A percentile compares a stretch with the other conserved stretches of the same genome.
Evolutionary conservation across 192 early-diverging fungal species (phyloP).

Genomic region (Mortierella antarctica): DNA sequence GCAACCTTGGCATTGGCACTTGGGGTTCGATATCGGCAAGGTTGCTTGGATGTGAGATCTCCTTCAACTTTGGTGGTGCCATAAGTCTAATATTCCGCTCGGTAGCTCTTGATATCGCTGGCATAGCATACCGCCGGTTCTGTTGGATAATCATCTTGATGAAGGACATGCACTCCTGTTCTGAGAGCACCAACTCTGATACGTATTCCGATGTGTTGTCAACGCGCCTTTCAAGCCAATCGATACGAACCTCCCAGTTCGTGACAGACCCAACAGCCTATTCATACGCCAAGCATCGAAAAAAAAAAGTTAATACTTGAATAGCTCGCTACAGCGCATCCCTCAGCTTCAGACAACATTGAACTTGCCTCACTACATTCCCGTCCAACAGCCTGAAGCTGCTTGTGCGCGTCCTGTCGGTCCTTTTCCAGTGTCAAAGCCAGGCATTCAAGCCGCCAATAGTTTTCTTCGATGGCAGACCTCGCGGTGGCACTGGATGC

Average conservation of each 20-base stretch:
- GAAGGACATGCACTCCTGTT: slow-evolving; percentile 52
- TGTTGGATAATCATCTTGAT: slow-evolving; percentile 53
- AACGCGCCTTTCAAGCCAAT: slow-evolving; percentile 32
- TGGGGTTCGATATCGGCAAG: not conserved
- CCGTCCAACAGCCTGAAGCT: slow-evolving; percentile 18
- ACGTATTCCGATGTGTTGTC: slow-evolving; percentile 52
- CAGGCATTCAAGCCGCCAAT: slow-evolving; percentile 46
- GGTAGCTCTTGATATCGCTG: slow-evolving; percentile 43
- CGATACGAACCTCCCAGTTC: slow-evolving; percentile 51
- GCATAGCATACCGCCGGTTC: slow-evolving; percentile 43
- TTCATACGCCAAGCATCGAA: not conserved
- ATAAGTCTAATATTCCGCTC: slow-evolving; percentile 40
- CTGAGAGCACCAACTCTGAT: slow-evolving; percentile 46
- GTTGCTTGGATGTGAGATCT: slow-evolving; percentile 9
- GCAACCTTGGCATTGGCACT: not conserved
- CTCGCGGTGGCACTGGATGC: slow-evolving; percentile 31
- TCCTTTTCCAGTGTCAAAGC: slow-evolving; percentile 43
- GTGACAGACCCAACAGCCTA: slow-evolving; percentile 36
- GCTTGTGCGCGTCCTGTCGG: slow-evolving; percentile 29
- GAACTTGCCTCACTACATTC: slow-evolving; percentile 23
- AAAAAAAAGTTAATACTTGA: not conserved
- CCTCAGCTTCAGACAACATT: no score
- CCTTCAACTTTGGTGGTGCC: slow-evolving; percentile 32
- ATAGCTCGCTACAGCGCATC: no score
- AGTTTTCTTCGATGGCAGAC: slow-evolving; percentile 48